Percentiles rank a stretch among this genome's conserved stretches.
Conservation (phyloP, 2,329 filamentous ascomycete species). For the Claviceps africana region DNA sequence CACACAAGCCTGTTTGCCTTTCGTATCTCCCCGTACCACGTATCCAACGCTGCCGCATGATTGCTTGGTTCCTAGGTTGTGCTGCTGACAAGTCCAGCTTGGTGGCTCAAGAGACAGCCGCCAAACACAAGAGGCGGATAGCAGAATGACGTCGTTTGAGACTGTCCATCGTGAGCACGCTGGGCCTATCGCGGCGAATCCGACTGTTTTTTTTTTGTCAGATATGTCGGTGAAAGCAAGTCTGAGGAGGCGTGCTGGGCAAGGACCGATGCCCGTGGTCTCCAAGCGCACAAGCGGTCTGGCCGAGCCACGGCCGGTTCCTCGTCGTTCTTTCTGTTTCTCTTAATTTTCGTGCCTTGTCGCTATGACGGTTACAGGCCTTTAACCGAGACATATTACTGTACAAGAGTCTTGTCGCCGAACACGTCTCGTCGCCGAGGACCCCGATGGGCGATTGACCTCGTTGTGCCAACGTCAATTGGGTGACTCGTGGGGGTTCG, state of each 20-base stretch:
- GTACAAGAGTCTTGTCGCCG: not conserved
- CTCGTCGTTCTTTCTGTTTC: not conserved
- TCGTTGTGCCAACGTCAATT: not conserved
- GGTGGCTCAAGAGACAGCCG: no score
- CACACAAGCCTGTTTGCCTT: not conserved
- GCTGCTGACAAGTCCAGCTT: no score
- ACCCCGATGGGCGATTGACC: not conserved
- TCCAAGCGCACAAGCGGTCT: not conserved
- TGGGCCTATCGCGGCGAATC: no score
- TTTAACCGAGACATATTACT: not conserved
- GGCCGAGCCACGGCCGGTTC: not conserved
- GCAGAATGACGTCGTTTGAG: no score
- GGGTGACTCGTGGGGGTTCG: not conserved
- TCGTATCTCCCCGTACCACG: not conserved
- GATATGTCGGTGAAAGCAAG: no score
- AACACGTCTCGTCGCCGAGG: not conserved
- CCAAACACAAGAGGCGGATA: no score
- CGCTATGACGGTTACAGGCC: not conserved
- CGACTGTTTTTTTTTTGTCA: no score
- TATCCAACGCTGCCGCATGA: no score
- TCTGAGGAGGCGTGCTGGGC: no score
- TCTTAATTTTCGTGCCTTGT: not conserved
- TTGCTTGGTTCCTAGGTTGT: no score
- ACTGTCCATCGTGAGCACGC: no score
- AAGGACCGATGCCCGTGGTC: no score